Conservation (phyloP, 225 moss, liverwort and hornwort genomes). For the Asterella californica region DNA sequence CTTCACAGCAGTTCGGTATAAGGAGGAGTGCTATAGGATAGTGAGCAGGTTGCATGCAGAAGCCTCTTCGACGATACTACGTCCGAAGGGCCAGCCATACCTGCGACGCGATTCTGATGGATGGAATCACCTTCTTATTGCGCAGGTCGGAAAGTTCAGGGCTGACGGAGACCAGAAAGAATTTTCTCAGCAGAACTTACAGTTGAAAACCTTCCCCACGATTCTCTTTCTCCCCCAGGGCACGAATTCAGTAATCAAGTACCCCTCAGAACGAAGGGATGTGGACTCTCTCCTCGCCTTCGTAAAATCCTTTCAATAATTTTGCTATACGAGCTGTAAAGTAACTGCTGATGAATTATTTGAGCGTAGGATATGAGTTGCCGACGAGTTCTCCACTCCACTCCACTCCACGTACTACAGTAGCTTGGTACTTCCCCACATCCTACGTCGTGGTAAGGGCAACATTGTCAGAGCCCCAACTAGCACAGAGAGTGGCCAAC, state of each 20-base stretch:
- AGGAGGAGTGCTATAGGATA: neutral
- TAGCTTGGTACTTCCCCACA: neutral
- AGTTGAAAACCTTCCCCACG: conserved; percentile 78
- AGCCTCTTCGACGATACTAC: neutral
- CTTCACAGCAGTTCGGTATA: neutral
- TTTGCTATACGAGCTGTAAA: neutral
- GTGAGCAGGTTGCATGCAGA: neutral
- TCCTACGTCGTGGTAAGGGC: neutral
- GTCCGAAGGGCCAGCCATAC: neutral
- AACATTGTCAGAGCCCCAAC: neutral
- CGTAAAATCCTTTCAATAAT: conserved; percentile 73
- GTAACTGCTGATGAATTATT: neutral
- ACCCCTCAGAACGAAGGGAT: conserved; percentile 81
- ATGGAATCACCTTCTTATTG: neutral
- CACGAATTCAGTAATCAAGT: conserved; percentile 71
- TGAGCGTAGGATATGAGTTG: neutral
- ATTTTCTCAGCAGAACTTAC: conserved; percentile 67
- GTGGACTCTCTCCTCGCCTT: conserved; percentile 78
- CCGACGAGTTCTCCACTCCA: neutral
- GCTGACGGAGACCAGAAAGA: conserved; percentile 81
- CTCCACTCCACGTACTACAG: neutral
- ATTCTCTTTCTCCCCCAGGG: conserved; percentile 81
- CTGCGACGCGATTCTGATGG: neutral
- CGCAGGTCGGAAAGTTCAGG: conserved; percentile 89
- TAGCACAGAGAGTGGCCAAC: neutral